phyloP scores from a whole-genome alignment of 2,329 filamentous ascomycete species.

The Pezizomycotina sp. region DNA sequence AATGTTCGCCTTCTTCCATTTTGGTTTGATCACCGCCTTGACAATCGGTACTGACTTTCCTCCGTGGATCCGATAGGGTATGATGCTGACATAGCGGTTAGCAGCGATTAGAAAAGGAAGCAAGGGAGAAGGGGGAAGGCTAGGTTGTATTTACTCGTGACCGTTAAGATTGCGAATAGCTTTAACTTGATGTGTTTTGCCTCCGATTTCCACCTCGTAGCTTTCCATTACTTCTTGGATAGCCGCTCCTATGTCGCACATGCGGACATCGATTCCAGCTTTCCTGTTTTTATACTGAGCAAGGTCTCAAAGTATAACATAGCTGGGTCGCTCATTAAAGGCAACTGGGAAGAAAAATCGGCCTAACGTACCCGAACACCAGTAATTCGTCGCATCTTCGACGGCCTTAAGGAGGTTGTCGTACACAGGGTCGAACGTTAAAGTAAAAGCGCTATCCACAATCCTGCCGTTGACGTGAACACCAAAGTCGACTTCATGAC shows the following conservation, averaged over 20 bases:
- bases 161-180: conserved; percentile 74
- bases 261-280: conserved; percentile 79
- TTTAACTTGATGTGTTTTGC: conserved; percentile 63
- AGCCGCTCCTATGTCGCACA: conserved; percentile 65
- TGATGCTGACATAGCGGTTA: too few species aligned
- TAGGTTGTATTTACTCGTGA: too few species aligned
- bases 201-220: conserved; percentile 72
- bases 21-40: conserved; percentile 70
- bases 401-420: conserved; percentile 51
- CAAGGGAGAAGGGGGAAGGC: too few species aligned
- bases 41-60: conserved; percentile 89
- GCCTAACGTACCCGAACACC: conserved; percentile 45
- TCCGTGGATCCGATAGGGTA: conserved; percentile 78
- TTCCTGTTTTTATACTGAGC: conserved; percentile 35
- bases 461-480: conserved; percentile 55
- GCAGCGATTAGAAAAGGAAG: too few species aligned
- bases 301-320: conserved; percentile 15
- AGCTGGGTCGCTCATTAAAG: too few species aligned
- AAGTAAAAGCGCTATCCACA: conserved; percentile 54
- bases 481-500: conserved; percentile 59
- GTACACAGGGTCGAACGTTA: conserved; percentile 51
- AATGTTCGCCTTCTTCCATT: conserved; percentile 95
- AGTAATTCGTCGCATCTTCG: conserved; percentile 51
- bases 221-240: conserved; percentile 91
- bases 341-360: not conserved